Conservation (phyloP, 2,329 filamentous ascomycete genomes). For the Ascochyta fabae region DNA sequence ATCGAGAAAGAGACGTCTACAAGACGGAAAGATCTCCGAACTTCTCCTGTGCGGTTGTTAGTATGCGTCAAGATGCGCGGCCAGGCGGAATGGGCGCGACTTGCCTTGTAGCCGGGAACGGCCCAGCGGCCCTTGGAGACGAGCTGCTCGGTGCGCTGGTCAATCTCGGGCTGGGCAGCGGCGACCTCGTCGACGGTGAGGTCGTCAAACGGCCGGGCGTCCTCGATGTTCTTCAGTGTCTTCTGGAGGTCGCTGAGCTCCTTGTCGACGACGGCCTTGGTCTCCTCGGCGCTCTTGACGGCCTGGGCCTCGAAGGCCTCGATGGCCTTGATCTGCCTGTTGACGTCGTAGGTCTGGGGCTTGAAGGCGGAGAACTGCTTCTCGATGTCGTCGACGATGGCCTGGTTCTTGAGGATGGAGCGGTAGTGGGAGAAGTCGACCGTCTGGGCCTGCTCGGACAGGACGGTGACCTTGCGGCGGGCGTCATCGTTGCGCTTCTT, state of each 20-base stretch:
- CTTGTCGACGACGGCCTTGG: slow-evolving; percentile 93
- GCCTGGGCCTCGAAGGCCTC: slow-evolving; percentile 98
- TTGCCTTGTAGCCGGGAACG: slow-evolving; percentile 98
- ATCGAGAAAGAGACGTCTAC: slow-evolving; percentile 62
- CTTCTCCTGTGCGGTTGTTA: slow-evolving; percentile 79
- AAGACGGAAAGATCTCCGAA: slow-evolving; percentile 96
- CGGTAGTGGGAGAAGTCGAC: slow-evolving; percentile 97
- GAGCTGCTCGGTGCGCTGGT: slow-evolving; percentile 93
- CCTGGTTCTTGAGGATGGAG: slow-evolving; percentile 90
- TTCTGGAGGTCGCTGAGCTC: slow-evolving; percentile 93
- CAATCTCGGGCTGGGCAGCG: slow-evolving; percentile 92
- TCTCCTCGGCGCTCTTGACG: slow-evolving; percentile 94
- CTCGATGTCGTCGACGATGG: slow-evolving; percentile 96
- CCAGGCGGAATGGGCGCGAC: slow-evolving; percentile 39
- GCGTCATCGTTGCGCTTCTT: slow-evolving; percentile 99
- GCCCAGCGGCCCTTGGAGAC: slow-evolving; percentile 98
- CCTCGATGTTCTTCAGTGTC: slow-evolving; percentile 97
- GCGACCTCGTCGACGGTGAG: slow-evolving; percentile 98
- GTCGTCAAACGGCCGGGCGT: slow-evolving; percentile 92
- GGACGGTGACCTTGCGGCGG: slow-evolving; percentile 86
- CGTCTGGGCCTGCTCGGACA: slow-evolving; percentile 81
- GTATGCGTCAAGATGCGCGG: slow-evolving; percentile 26
- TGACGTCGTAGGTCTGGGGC: slow-evolving; percentile 90
- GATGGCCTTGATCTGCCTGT: slow-evolving; percentile 95
- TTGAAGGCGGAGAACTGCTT: slow-evolving; percentile 91